Base-by-base conservation (phyloP, 345 rosid genomes). In the Viola odorata region DNA sequence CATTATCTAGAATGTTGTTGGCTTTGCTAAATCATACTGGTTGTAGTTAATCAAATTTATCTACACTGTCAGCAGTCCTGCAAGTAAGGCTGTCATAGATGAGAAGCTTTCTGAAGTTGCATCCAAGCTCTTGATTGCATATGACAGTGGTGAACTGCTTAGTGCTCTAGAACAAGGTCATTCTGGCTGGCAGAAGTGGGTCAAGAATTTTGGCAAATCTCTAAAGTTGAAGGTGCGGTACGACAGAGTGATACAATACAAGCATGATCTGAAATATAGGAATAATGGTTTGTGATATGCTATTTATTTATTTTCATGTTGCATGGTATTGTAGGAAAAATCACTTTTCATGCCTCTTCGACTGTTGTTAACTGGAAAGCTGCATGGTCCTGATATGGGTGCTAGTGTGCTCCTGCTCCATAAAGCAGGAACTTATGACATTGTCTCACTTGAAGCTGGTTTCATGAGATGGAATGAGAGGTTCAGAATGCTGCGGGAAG, bases 371-470 rank as follows among this genome's bases (percentile, higher is more conserved):
- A 85, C 92, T 0, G 98, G 98, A 59, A 91, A 91, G 70, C 83
- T 91, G 15, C 95, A 89, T 42, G 98, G 98, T 53, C 98, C 98
- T 37, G 95, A 89, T 60, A 91, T 91, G 83, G 91, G 82, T 39
- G 61, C 84, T 0, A 84, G 89, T 63, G 71, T 91, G 55, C 38
- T 85, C 45, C 63, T 92, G 51, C 77, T 92, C 10, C 76, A 87
- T 67, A 77, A 77, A 77, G 97, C 95, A 48, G 92, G 87, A 48
- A 77, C 66, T 64, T 53, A 64, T 3, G 91, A 77, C 49, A 23
- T 84, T 8, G 81, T 85, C 41, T 68, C 75, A 40, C 74, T 85
- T 64, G 52, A 81, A 65, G 78, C 81, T 14, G 87, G 77, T 38
- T 87, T 85, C 64, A 62, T 85, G 53, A 58, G 84, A 50, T 72